phyloP scores from a whole-genome alignment of 495 filamentous ascomycete species.

The Cercophora sp. region DNA sequence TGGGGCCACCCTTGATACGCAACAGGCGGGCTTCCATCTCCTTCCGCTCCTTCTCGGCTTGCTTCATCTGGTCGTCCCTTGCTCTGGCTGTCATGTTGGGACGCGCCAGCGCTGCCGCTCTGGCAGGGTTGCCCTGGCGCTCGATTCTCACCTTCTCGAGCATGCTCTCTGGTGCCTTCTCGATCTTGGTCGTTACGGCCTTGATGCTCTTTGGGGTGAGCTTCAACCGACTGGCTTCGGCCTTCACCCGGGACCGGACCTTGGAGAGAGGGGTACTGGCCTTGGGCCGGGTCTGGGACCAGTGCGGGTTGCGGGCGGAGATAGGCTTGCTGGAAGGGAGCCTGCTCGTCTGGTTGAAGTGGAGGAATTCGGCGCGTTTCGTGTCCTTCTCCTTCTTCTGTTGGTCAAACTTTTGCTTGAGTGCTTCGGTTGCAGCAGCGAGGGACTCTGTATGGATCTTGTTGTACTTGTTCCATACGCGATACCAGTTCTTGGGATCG shows the following conservation, averaged over 20 bases:
- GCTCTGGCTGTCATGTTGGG: no score
- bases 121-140: no score
- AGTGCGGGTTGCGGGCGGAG: background rate
- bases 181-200: conserved; percentile 25
- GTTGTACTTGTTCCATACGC: conserved; percentile 37
- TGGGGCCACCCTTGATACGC: conserved; percentile 19
- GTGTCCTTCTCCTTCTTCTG: conserved; percentile 26
- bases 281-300: conserved; percentile 10
- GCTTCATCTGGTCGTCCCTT: no score
- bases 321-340: conserved; percentile 14
- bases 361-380: conserved; percentile 27
- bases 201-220: conserved; percentile 24
- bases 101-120: no score
- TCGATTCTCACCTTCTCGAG: conserved; percentile 30
- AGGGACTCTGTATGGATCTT: conserved; percentile 45
- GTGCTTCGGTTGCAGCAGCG: conserved; percentile 41
- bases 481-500: conserved; percentile 33
- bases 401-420: conserved; percentile 29
- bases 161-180: conserved; percentile 35
- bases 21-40: conserved; percentile 26
- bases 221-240: conserved; percentile 16
- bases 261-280: conserved; percentile 16
- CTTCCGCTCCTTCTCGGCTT: conserved; percentile 9
- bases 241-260: conserved; percentile 8
- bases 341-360: conserved; percentile 15